A percentile compares a stretch with the other conserved stretches of the same genome.
These are phyloP conservation scores for Eleusine indica DNA, from an alignment of 176 grass and related monocot species.

Conservation along the genomic window DNA sequence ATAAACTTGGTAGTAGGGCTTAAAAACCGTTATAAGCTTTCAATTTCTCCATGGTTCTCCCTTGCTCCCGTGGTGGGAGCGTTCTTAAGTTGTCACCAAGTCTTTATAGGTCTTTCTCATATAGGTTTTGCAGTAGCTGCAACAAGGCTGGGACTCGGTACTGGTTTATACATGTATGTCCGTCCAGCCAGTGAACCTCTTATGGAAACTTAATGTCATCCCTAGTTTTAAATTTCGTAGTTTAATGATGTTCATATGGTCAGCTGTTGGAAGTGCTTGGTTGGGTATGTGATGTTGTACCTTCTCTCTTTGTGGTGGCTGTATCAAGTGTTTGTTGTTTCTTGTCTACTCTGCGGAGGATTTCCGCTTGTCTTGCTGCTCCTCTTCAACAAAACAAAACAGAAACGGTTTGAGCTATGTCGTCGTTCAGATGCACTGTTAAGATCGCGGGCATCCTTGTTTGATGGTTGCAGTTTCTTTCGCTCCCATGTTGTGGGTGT, in stretches of 20 bases:
- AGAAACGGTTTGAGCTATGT: neutral
- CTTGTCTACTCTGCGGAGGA: neutral
- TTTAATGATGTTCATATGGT: conserved; percentile 45
- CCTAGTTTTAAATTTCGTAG: conserved; percentile 49
- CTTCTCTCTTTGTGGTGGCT: conserved; percentile 28
- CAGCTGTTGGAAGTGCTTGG: conserved; percentile 14
- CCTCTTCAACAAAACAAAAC: neutral
- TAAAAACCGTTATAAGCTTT: conserved; percentile 46
- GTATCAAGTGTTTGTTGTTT: conserved; percentile 25
- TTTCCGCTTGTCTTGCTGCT: neutral
- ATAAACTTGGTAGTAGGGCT: conserved; percentile 48
- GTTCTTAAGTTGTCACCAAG: conserved; percentile 46
- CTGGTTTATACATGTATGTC: conserved; percentile 63
- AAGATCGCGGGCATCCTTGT: neutral
- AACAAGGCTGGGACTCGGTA: conserved; percentile 59
- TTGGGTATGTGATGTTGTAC: conserved; percentile 26
- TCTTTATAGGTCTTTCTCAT: conserved; percentile 59
- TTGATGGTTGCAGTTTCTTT: neutral
- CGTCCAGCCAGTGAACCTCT: conserved; percentile 57
- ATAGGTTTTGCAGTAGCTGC: conserved; percentile 72
- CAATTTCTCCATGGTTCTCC: conserved; percentile 36
- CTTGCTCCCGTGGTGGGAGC: conserved; percentile 35
- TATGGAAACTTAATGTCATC: conserved; percentile 58
- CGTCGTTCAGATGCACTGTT: neutral
- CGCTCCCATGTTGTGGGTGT: neutral